Evolutionary conservation across 139 green algal species (phyloP).

Genomic region (Nannochloris sp.): DNA sequence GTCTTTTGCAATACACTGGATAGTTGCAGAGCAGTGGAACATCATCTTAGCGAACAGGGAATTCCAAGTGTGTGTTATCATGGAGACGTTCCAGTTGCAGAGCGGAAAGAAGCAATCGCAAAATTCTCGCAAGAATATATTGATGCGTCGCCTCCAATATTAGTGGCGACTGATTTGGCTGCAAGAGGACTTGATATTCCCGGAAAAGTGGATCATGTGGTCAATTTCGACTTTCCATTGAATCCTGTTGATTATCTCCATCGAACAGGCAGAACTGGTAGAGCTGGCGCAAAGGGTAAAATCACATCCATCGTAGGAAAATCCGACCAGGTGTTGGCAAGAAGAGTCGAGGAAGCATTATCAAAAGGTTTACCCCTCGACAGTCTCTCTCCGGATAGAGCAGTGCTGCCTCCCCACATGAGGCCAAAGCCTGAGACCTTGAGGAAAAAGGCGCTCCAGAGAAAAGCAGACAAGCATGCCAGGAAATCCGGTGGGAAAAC

Average conservation of each 20-base stretch:
- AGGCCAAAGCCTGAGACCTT: constrained; percentile 39
- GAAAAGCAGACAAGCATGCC: constrained; percentile 16
- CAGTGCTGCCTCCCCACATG: constrained; percentile 48
- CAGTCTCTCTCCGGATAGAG: constrained; percentile 40
- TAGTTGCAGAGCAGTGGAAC: constrained; percentile 78
- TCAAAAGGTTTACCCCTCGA: constrained; percentile 57
- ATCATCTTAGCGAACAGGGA: constrained; percentile 60
- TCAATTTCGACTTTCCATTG: constrained; percentile 98
- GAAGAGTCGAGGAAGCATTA: constrained; percentile 66
- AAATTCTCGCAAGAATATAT: constrained; percentile 16
- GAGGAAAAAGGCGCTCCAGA: constrained; percentile 8
- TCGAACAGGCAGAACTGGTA: constrained; percentile 74
- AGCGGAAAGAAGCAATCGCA: constrained; percentile 22
- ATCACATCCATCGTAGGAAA: constrained; percentile 65
- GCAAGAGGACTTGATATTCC: constrained; percentile 90
- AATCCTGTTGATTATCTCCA: constrained; percentile 88
- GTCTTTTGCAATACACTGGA: constrained; percentile 95
- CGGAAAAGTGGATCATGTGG: constrained; percentile 77
- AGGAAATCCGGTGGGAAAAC: constrained; percentile 2
- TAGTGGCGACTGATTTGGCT: constrained; percentile 88
- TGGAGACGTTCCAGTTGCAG: constrained; percentile 54
- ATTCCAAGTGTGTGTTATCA: constrained; percentile 82
- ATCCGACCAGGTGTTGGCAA: constrained; percentile 62
- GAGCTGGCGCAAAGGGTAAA: constrained; percentile 56
- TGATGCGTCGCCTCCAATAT: not conserved